Base-by-base conservation (phyloP, 495 filamentous ascomycete genomes). In the Penicillium macrosclerotiorum region DNA sequence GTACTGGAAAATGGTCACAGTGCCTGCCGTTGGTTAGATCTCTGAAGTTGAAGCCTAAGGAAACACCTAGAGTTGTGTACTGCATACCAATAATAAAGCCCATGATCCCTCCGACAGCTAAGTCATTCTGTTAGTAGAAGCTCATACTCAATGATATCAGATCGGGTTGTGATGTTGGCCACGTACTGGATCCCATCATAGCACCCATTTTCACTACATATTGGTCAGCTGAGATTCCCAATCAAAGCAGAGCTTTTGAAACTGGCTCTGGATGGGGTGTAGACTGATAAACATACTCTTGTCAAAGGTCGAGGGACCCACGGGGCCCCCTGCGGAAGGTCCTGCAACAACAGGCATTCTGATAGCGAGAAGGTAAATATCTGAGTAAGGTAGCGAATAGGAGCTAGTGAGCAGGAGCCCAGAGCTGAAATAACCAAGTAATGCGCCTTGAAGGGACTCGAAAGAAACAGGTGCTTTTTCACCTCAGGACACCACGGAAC, bases 161-260 rank as follows among this genome's bases (percentile, higher is more conserved):
- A 22, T 23, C 16, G 31, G 24, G 13, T 30, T 12, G 19, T 35
- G 8, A 16, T 41, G 19, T 51, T 31, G 17, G 38, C 23, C 30
- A 79, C 90, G 45, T 86, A 96, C 92, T 91, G 43, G 90, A 88
- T 47, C 93, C 93, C 88, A 97, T 95, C 85, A 98, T 81, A 45
- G 85, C 89, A 46, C 93, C 93, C 89, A 96, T 94, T 76, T 94
- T 96, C 70, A 92, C 93, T 98, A 52, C 44, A 47, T 33, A 19
- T 8, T 34, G 42, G 64, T 74, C 53, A 63, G 55, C 46, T 40
- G 20, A 46, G 31, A 14, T 17, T 14, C 4, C 24, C 6, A 29
- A 16, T 9, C 3, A 18, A 5, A 14, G 18, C 5, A 23, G 14
- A 31, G 43, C 33, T n/a, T n/a, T n/a, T n/a, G n/a, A n/a, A n/a